Evolutionary conservation across 164 flowering plant species (phyloP).

Genomic region (Malania oleifera): DNA sequence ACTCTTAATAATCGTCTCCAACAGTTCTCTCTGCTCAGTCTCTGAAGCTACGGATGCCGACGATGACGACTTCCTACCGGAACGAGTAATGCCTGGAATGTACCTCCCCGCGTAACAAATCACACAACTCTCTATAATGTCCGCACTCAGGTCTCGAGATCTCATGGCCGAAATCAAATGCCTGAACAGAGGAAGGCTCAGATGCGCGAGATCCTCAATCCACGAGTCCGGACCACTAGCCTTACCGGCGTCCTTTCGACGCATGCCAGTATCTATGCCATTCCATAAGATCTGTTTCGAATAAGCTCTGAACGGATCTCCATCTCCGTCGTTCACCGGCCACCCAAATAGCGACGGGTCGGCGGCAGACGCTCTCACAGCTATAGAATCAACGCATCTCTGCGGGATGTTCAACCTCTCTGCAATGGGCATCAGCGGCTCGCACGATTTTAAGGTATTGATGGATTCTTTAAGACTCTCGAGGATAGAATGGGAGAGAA

Average conservation of each 20-base stretch:
- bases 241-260: slow-evolving; percentile 14
- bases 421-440: slow-evolving; percentile 45
- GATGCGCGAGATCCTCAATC: slow-evolving; percentile 53
- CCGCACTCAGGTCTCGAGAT: slow-evolving; percentile 39
- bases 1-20: slow-evolving; percentile 53
- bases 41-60: slow-evolving; percentile 42
- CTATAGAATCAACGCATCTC: slow-evolving; percentile 64
- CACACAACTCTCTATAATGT: slow-evolving; percentile 56
- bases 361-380: slow-evolving; percentile 37
- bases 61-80: slow-evolving; percentile 42
- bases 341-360: slow-evolving; percentile 78
- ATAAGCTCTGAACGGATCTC: slow-evolving; percentile 6
- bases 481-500: slow-evolving; percentile 47
- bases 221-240: slow-evolving; percentile 28
- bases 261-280: slow-evolving; percentile 35
- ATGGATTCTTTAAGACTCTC: slow-evolving; percentile 43
- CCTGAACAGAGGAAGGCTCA: slow-evolving; percentile 48
- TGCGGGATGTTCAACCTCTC: slow-evolving; percentile 45
- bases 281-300: slow-evolving; percentile 36
- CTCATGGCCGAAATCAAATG: slow-evolving; percentile 53
- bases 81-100: slow-evolving; percentile 63
- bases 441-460: slow-evolving; percentile 58
- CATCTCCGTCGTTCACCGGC: slow-evolving; percentile 51
- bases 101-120: slow-evolving; percentile 53
- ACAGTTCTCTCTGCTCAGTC: slow-evolving; percentile 54